A percentile compares a stretch with the other conserved stretches of the same genome.
These are phyloP conservation scores for Mayamaea pseudoterrestris DNA, from an alignment of 108 stramenopile genomes.

Conservation along the genomic window DNA sequence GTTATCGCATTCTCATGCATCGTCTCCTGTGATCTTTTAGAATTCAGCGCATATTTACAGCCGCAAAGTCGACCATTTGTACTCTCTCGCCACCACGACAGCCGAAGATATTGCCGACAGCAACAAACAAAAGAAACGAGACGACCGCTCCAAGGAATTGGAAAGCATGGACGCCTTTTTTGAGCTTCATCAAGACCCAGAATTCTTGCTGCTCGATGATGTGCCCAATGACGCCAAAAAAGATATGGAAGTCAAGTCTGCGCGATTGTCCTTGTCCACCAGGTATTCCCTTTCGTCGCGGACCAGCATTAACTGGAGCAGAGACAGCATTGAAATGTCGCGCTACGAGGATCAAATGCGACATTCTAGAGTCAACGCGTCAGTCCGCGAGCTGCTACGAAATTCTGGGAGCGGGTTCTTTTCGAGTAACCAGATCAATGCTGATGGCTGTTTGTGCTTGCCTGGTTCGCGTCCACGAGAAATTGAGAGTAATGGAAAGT, in stretches of 20 bases:
- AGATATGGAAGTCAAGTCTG: constrained; percentile 1
- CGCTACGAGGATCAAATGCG: no score
- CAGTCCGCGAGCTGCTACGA: no score
- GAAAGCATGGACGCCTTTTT: constrained; percentile 16
- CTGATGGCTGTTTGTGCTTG: neutral
- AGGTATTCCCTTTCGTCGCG: no score
- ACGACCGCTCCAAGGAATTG: constrained; percentile 5
- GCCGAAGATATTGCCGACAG: constrained; percentile 28
- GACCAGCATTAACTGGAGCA: no score
- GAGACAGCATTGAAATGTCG: no score
- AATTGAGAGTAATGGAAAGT: neutral
- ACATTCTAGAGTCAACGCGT: no score
- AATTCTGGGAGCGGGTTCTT: no score
- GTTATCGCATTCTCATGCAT: no score
- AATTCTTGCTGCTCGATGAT: constrained; percentile 91
- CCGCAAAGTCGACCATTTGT: constrained; percentile 92
- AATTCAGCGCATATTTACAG: constrained; percentile 75
- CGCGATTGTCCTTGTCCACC: no score
- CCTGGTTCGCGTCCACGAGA: constrained; percentile 2
- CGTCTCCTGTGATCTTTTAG: no score
- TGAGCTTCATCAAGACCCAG: constrained; percentile 26
- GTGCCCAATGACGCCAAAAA: neutral
- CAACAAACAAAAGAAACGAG: constrained; percentile 11
- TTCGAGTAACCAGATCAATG: no score
- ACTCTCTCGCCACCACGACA: constrained; percentile 75